Conservation (phyloP, 2,329 filamentous ascomycete genomes). For the Teratosphaeria destructans region DNA sequence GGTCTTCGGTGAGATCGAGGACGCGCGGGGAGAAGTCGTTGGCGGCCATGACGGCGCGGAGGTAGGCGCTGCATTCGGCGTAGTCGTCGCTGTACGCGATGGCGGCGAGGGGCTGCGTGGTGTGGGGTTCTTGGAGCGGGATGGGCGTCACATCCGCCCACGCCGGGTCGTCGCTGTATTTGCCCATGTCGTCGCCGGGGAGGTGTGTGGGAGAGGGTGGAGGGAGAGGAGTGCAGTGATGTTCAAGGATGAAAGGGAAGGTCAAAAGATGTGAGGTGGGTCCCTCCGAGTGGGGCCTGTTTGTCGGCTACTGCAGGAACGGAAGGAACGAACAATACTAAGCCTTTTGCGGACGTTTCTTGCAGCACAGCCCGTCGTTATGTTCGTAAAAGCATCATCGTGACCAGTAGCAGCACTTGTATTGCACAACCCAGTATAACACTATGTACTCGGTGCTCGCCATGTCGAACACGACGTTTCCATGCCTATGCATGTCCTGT, state of each 20-base stretch:
- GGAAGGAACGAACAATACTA: background rate
- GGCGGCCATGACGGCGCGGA: slow-evolving; percentile 82
- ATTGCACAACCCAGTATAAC: no score
- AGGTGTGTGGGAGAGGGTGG: background rate
- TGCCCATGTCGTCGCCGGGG: slow-evolving; percentile 19
- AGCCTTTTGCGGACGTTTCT: background rate
- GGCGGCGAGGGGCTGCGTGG: slow-evolving; percentile 63
- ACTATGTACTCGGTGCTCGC: no score
- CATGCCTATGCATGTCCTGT: no score
- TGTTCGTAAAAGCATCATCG: no score
- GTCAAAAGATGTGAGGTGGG: background rate
- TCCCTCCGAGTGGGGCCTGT: background rate
- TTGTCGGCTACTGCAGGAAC: background rate
- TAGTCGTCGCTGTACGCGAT: slow-evolving; percentile 90
- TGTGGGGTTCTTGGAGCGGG: slow-evolving; percentile 75
- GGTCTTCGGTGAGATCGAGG: slow-evolving; percentile 71
- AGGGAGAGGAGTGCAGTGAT: background rate
- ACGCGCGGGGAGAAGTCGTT: slow-evolving; percentile 75
- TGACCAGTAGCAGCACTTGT: no score
- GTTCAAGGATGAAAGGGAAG: background rate
- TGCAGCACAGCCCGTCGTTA: no score
- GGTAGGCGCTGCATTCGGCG: slow-evolving; percentile 82
- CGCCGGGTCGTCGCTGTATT: slow-evolving; percentile 56
- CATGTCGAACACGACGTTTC: no score
- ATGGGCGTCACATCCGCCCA: slow-evolving; percentile 65